Conservation (phyloP, 768 basidiomycete genomes). For the Tricholoma matsutake region DNA sequence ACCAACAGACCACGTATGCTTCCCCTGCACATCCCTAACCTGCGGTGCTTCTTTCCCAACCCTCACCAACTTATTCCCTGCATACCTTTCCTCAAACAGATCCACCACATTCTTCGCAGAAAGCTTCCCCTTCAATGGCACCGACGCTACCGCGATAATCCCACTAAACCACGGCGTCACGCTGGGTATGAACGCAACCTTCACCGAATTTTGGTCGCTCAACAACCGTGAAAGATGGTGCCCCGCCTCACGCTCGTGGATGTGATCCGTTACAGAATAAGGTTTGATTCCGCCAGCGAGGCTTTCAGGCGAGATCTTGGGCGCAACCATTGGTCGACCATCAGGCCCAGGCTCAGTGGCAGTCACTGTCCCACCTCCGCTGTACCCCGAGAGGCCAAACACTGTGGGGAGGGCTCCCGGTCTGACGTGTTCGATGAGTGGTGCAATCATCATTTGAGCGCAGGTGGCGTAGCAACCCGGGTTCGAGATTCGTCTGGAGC, state of each 20-base stretch:
- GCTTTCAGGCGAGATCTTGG: constrained; percentile 79
- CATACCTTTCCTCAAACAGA: constrained; percentile 79
- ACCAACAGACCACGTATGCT: constrained; percentile 89
- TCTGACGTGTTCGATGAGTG: constrained; percentile 72
- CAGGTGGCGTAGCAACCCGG: constrained; percentile 98
- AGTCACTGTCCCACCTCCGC: constrained; percentile 87
- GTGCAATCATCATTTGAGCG: constrained; percentile 87
- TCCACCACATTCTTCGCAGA: constrained; percentile 68
- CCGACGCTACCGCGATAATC: constrained; percentile 83
- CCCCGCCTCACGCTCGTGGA: constrained; percentile 96
- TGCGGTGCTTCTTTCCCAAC: constrained; percentile 69
- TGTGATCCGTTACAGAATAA: constrained; percentile 94
- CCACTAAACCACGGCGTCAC: constrained; percentile 97
- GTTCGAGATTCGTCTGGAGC: constrained; percentile 87
- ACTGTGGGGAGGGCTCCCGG: constrained; percentile 69
- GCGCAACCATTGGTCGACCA: constrained; percentile 68
- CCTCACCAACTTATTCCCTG: constrained; percentile 66
- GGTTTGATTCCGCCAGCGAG: constrained; percentile 76
- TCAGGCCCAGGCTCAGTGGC: constrained; percentile 61
- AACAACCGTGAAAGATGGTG: constrained; percentile 73
- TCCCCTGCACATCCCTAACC: constrained; percentile 70
- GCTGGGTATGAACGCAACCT: constrained; percentile 81
- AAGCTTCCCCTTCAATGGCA: constrained; percentile 68
- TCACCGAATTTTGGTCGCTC: constrained; percentile 32
- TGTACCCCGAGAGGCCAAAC: constrained; percentile 92